Evolutionary conservation across 1,284 basidiomycete species (phyloP), one percentile per base, ranked within the genome.

Genomic region (Boletus semigastroideus): DNA sequence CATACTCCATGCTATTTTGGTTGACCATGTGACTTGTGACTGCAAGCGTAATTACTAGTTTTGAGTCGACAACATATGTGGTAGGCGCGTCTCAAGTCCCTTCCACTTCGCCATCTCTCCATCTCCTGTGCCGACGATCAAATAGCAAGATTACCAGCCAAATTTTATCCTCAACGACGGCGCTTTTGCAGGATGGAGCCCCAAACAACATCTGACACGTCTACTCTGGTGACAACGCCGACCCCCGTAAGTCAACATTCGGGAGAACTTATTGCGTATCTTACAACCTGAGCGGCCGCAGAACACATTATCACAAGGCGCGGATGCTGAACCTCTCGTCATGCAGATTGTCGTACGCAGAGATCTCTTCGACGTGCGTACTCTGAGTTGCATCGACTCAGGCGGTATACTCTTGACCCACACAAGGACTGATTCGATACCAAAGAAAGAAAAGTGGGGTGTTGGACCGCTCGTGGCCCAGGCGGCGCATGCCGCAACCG

Each of bases 381-480:
- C 22, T 6, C 10, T 9, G 13, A n/a, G 10, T 37, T 9, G 19
- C 20, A 27, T 16, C 9, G 16, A 34, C n/a, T 36, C 34, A 10
- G 12, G 46, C 12, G 8, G 12, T 16, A n/a, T 25, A 20, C 5
- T 34, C 14, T 8, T 20, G 38, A 38, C 16, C 16, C 9, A 10
- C 20, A n/a, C 8, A 51, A 44, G 30, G 25, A 38, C 46, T 58
- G 40, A 60, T 20, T 43, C 34, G 25, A 8, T 7, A 6, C 31
- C 33, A 46, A 52, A 78, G 75, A 64, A 65, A 36, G 72, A 73
- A 49, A 73, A 69, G 16, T 82, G 80, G 80, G 74, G 75, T 5
- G 66, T 74, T n/a, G 79, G 80, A 3, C 78, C 79, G 4, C 69
- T 82, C 51, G 79, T 82, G 76, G 76, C 78, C 1, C 79, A 82